Evolutionary conservation across 139 green algal species (phyloP).

Genomic region (Limnomonas spitsbergensis): DNA sequence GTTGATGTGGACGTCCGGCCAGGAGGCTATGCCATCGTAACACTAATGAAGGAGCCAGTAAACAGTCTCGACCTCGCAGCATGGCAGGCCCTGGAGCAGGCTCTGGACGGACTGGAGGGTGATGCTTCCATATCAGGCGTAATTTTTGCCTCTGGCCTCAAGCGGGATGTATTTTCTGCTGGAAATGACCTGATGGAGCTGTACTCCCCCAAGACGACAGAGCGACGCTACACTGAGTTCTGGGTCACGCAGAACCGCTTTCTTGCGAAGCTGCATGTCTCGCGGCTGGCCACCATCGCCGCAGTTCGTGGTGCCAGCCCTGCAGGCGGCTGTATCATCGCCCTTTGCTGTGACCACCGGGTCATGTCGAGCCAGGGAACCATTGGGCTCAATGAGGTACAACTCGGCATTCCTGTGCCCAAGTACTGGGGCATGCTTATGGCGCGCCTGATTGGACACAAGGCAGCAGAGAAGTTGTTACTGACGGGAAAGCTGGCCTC

Average conservation of each 20-base stretch:
- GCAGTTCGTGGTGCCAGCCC: slow-evolving; percentile 86
- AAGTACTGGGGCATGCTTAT: slow-evolving; percentile 80
- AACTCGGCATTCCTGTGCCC: slow-evolving; percentile 83
- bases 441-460: slow-evolving; percentile 48
- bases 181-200: slow-evolving; percentile 73
- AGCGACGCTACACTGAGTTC: slow-evolving; percentile 64
- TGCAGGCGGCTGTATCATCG: slow-evolving; percentile 84
- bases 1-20: background rate
- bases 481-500: slow-evolving; percentile 29
- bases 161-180: slow-evolving; percentile 74
- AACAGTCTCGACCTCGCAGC: slow-evolving; percentile 63
- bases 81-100: slow-evolving; percentile 59
- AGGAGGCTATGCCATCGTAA: slow-evolving; percentile 46
- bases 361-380: slow-evolving; percentile 68
- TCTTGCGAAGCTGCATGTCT: slow-evolving; percentile 62
- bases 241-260: slow-evolving; percentile 77
- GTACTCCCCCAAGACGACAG: slow-evolving; percentile 66
- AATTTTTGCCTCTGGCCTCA: slow-evolving; percentile 68
- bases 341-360: slow-evolving; percentile 86
- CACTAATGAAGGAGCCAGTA: slow-evolving; percentile 60
- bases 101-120: slow-evolving; percentile 52
- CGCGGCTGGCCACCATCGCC: slow-evolving; percentile 72
- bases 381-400: slow-evolving; percentile 25
- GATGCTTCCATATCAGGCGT: slow-evolving; percentile 54
- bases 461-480: slow-evolving; percentile 58